phyloP scores from a whole-genome alignment of 2,329 filamentous ascomycete species.

The Ciborinia camelliae region DNA sequence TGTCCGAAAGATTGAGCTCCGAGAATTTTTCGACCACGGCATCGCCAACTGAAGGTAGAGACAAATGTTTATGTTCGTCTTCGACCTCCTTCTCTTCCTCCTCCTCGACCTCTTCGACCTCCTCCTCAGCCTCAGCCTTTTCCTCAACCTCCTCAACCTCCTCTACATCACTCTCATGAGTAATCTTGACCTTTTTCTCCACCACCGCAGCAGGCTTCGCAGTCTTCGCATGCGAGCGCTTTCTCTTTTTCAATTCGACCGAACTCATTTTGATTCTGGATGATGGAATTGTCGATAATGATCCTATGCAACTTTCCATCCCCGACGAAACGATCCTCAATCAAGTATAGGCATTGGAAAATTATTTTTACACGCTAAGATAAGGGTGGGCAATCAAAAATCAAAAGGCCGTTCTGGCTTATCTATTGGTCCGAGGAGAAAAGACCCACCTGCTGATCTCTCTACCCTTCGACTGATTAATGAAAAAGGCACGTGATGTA shows the following conservation, averaged over 20 bases:
- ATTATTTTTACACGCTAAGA: constrained; percentile 17
- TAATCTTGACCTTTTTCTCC: constrained; percentile 41
- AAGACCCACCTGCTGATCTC: no score
- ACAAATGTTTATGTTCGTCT: constrained; percentile 27
- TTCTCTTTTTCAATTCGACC: constrained; percentile 37
- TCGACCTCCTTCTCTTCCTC: constrained; percentile 23
- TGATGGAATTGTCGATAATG: background rate
- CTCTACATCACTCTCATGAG: constrained; percentile 33
- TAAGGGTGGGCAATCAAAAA: background rate
- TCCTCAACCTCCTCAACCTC: constrained; percentile 31
- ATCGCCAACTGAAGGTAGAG: constrained; percentile 25
- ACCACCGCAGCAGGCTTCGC: constrained; percentile 19
- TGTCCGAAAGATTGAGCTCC: constrained; percentile 78
- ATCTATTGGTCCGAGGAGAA: constrained; percentile 3
- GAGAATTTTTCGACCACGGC: constrained; percentile 30
- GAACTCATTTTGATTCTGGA: constrained; percentile 30
- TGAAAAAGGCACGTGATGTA: no score
- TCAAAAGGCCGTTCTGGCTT: no score
- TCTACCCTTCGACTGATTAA: no score
- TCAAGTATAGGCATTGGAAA: no score
- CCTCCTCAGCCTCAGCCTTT: constrained; percentile 32
- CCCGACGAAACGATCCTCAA: no score
- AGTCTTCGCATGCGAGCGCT: constrained; percentile 36
- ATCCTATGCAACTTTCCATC: no score
- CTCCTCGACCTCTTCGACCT: constrained; percentile 22